Conservation (phyloP, 1,284 basidiomycete species). For the Sporisorium reilianum region DNA sequence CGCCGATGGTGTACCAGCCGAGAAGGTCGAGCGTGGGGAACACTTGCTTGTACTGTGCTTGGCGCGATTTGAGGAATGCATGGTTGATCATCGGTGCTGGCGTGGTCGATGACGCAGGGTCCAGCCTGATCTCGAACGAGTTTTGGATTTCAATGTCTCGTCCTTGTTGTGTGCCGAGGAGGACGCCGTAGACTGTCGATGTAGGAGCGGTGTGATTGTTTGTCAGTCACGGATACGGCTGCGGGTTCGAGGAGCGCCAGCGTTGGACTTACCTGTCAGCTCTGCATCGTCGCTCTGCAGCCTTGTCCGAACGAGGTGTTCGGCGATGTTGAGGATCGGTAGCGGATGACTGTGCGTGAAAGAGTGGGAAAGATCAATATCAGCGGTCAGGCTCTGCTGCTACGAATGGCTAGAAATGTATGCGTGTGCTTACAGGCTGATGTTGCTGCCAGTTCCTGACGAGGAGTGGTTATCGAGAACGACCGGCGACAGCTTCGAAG, state of each 20-base stretch:
- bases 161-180: constrained; percentile 93
- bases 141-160: constrained; percentile 96
- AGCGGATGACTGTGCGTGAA: constrained; percentile 77
- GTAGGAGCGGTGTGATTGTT: too few species aligned
- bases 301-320: constrained; percentile 87
- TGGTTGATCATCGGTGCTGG: constrained; percentile 36
- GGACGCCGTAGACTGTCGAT: constrained; percentile 80
- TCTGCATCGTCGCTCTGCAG: constrained; percentile 72
- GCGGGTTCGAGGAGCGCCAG: not conserved
- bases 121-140: constrained; percentile 86
- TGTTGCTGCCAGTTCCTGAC: constrained; percentile 40
- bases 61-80: constrained; percentile 80
- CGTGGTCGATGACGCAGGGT: constrained; percentile 11
- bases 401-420: not conserved
- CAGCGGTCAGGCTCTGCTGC: not conserved
- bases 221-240: too few species aligned
- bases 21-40: constrained; percentile 96
- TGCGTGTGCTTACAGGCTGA: constrained; percentile 25
- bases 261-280: constrained; percentile 4
- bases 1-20: constrained; percentile 93
- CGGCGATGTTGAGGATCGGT: constrained; percentile 95
- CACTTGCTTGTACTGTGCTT: constrained; percentile 96
- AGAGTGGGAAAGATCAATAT: not conserved
- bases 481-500: constrained; percentile 42
- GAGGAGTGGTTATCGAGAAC: constrained; percentile 40